Base-by-base conservation (phyloP, 331 rosid genomes). In the Stylosanthes scabra region DNA sequence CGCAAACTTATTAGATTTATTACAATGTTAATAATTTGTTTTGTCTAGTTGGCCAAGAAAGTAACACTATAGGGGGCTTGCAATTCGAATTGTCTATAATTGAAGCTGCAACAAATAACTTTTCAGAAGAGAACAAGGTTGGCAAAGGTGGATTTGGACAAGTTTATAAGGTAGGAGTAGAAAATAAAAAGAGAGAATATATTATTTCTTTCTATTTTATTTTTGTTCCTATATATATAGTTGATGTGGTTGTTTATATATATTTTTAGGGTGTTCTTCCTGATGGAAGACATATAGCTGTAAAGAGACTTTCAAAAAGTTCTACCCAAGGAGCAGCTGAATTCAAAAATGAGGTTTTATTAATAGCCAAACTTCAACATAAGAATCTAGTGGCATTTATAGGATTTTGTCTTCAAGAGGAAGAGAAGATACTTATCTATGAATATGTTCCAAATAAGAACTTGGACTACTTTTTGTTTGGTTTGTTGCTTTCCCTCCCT, bases 61-160 rank as follows among this genome's bases (percentile, higher is more conserved):
- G 31, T 66, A n/a, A 59, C 12, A 8, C n/a, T 34, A 0, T 61
- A 5, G 83, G 78, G 9, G 66, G 80, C 5, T 42, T 80, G 67
- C 84, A 75, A 74, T 68, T 74, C 44, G 64, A 70, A 15, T 59
- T 82, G 11, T 57, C 27, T 11, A 67, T 31, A 56, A 57, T 83
- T 47, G 59, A 76, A 52, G 75, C 71, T 3, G 84, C 93, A 40
- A 86, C 88, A 4, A 78, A 75, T 34, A 65, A 71, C 14, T 88
- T 88, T 37, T 83, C 84, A 1, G 25, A 8, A 0, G 56, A 78
- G 2, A 80, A 86, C 59, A 77, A 25, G 55, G 58, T 83, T 11
- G 89, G 92, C 0, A 62, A 62, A 74, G 89, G 88, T 3, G 86
- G 54, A 47, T 47, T 47, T 2, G 87, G 88, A 71, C 84, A 47